Evolutionary conservation across 441 rosid genomes (phyloP).

Genomic region (Mallotus repandus): DNA sequence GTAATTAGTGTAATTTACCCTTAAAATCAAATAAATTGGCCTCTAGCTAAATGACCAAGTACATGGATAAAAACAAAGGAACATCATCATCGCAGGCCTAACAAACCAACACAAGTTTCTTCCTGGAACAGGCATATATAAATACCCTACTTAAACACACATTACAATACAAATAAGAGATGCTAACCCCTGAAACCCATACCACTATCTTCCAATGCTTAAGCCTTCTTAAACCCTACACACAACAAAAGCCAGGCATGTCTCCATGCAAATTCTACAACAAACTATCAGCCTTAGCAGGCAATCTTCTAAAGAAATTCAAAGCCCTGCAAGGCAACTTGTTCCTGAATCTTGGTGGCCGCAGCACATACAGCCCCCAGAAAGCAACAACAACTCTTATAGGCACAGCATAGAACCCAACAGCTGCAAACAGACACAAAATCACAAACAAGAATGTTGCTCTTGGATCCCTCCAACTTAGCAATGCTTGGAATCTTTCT

Average conservation of each 20-base stretch:
- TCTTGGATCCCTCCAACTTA: constrained; percentile 50
- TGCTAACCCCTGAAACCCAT: constrained; percentile 5
- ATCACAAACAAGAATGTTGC: constrained; percentile 39
- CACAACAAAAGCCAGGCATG: neutral
- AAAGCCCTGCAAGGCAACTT: constrained; percentile 42
- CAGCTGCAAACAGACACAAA: constrained; percentile 34
- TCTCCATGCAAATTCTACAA: constrained; percentile 28
- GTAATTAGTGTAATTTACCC: neutral
- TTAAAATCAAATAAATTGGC: neutral
- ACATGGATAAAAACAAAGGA: neutral
- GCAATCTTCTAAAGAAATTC: constrained; percentile 61
- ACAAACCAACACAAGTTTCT: neutral
- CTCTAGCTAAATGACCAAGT: neutral
- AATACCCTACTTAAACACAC: neutral
- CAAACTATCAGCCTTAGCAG: constrained; percentile 52
- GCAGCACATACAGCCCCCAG: constrained; percentile 32
- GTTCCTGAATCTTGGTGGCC: constrained; percentile 54
- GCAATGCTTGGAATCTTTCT: constrained; percentile 38
- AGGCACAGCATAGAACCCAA: constrained; percentile 39
- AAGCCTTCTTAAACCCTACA: neutral
- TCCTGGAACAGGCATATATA: neutral
- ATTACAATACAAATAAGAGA: neutral
- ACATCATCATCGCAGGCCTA: neutral
- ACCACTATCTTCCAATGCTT: constrained; percentile 11
- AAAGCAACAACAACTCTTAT: constrained; percentile 22